These are phyloP conservation scores for Malbranchea zuffiana DNA, from an alignment of 2,329 filamentous ascomycete species.

Conservation along the genomic window DNA sequence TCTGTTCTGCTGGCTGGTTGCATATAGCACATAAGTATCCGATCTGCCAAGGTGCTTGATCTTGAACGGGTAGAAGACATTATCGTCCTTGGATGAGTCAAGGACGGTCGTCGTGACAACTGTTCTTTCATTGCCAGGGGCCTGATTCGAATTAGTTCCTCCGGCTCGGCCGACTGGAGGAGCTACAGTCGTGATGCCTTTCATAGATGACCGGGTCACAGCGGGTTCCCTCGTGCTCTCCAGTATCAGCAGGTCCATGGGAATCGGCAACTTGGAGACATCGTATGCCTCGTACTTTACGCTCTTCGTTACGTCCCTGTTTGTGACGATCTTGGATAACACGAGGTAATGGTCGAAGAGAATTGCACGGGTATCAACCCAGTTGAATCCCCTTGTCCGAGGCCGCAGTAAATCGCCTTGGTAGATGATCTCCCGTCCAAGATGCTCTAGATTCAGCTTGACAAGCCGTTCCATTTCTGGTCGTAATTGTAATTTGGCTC, in stretches of 20 bases:
- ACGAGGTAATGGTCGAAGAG: conserved; percentile 97
- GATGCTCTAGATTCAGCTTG: conserved; percentile 78
- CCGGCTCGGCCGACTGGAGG: conserved; percentile 42
- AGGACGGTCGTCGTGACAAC: conserved; percentile 39
- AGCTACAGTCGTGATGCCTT: conserved; percentile 54
- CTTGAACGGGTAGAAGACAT: conserved; percentile 84
- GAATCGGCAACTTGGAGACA: conserved; percentile 87
- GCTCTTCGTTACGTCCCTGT: conserved; percentile 56
- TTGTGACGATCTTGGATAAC: conserved; percentile 65
- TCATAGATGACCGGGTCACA: conserved; percentile 65
- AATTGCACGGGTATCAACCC: conserved; percentile 87
- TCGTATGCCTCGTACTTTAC: conserved; percentile 75
- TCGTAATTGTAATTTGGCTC: conserved; percentile 70
- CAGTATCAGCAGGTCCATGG: conserved; percentile 87
- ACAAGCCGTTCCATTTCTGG: conserved; percentile 76
- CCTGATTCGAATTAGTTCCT: conserved; percentile 40
- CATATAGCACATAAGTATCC: conserved; percentile 84
- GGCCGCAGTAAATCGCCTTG: conserved; percentile 82
- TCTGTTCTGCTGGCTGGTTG: conserved; percentile 61
- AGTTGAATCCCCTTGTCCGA: conserved; percentile 78
- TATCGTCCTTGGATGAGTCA: conserved; percentile 57
- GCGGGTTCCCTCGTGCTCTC: conserved; percentile 90
- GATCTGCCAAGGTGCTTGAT: conserved; percentile 84
- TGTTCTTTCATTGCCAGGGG: conserved; percentile 31
- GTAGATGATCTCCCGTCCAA: conserved; percentile 82